Evolutionary conservation across 495 filamentous ascomycete genomes (phyloP).

Genomic region (Neurospora sp.): DNA sequence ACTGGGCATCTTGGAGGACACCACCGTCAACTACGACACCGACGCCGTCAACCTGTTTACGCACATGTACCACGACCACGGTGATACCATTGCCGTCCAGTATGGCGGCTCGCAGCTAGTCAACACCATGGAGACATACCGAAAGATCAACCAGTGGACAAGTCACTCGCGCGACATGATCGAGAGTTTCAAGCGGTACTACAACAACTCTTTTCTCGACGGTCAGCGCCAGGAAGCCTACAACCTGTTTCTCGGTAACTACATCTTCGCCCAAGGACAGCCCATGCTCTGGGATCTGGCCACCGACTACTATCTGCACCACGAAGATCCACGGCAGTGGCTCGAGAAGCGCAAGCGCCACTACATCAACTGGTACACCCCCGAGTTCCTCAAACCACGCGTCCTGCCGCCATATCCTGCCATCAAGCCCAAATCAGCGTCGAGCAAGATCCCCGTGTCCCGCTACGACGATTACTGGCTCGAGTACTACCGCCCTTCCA

Average conservation of each 20-base stretch:
- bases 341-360: constrained; percentile 51
- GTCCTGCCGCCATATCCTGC: constrained; percentile 39
- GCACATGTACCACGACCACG: constrained; percentile 95
- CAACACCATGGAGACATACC: constrained; percentile 98
- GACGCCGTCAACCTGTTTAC: constrained; percentile 94
- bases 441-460: constrained; percentile 45
- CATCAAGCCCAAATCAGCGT: constrained; percentile 23
- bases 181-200: constrained; percentile 97
- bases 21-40: constrained; percentile 80
- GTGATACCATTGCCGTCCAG: constrained; percentile 93
- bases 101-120: constrained; percentile 96
- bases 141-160: constrained; percentile 98
- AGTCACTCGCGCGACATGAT: constrained; percentile 97
- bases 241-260: constrained; percentile 95
- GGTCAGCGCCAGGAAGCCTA: constrained; percentile 95
- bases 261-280: constrained; percentile 80
- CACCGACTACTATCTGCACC: constrained; percentile 95
- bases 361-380: constrained; percentile 80
- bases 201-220: constrained; percentile 97
- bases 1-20: constrained; percentile 72
- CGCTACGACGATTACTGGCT: constrained; percentile 94
- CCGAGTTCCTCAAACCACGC: constrained; percentile 54
- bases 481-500: constrained; percentile 88
- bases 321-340: constrained; percentile 69
- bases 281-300: constrained; percentile 96